Conservation (phyloP, 768 basidiomycete species). For the Cantharellus anzutake region DNA sequence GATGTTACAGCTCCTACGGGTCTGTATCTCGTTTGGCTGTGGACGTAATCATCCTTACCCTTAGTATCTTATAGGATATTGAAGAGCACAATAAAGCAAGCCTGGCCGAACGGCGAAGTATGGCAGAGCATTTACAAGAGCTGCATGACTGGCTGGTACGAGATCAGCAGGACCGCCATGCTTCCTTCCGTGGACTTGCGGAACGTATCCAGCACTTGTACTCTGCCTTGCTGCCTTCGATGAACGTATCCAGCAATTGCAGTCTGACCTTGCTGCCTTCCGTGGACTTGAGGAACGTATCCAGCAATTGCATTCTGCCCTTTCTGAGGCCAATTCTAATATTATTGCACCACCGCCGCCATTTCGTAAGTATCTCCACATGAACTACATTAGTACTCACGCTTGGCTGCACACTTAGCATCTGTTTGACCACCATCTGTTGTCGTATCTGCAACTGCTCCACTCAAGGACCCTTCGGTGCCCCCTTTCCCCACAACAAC, state of each 20-base stretch:
- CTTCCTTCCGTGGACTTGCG: conserved; percentile 46
- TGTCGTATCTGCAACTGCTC: neutral
- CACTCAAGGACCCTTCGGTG: neutral
- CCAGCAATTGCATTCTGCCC: conserved; percentile 13
- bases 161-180: conserved; percentile 62
- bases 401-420: neutral
- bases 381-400: neutral
- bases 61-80: conserved; percentile 36
- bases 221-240: too few relatives aligned
- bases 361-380: neutral
- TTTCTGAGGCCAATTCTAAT: conserved; percentile 17
- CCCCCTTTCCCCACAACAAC: too few relatives aligned
- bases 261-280: too few relatives aligned
- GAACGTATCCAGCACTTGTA: conserved; percentile 36
- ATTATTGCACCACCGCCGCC: neutral
- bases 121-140: conserved; percentile 47
- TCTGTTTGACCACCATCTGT: neutral
- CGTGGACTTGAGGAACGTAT: too few relatives aligned
- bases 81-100: conserved; percentile 53
- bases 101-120: conserved; percentile 58
- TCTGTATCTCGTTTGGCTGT: conserved; percentile 3
- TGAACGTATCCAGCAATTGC: too few relatives aligned
- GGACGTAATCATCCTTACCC: neutral
- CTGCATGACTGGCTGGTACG: conserved; percentile 65
- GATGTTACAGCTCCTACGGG: conserved; percentile 34